Base-by-base conservation (phyloP, 2,329 filamentous ascomycete genomes). In the Talaromyces piceae region DNA sequence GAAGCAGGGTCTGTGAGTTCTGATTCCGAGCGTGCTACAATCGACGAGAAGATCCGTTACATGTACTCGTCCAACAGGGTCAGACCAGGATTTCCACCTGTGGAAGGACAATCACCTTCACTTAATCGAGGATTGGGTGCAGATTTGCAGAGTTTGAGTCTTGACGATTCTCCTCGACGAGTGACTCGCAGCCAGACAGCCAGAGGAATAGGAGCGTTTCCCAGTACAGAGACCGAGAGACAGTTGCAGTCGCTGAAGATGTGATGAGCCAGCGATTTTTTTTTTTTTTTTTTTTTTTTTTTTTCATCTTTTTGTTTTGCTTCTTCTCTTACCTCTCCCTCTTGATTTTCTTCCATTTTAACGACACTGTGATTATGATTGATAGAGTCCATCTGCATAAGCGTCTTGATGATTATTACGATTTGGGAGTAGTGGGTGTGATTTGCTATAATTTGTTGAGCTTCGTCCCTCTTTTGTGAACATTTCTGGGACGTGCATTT, bases 11-110 rank as follows among this genome's bases (percentile, higher is more conserved):
- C 65, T 26, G 59, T 56, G 39, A 67, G 70, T 46, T 70, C 67
- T 3, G 67, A 70, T 44, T 61, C 57, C 22, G 67, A 69, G n/a
- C 12, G 57, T 5, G 59, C 57, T 31, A 69, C 66, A 5, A 63
- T n/a, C n/a, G n/a, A 67, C 57, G 61, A 60, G 28, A 67, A 65
- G 2, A 63, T 64, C 28, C 61, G 57, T 18, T 65, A 69, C 39
- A 69, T 67, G 22, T 57, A 59, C 13, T 56, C 55, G 20, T 50
- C 58, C 13, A 3, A 77, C 78, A 45, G 82, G 9, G 12, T 30
- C 11, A 31, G 47, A n/a, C 51, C 16, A 46, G 12, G 31, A 41
- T 23, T 28, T 47, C 16, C 33, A 9, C 20, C 20, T 9, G 6
- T 37, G 4, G n/a, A 37, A 6, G n/a, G n/a, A n/a, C n/a, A 37